phyloP scores from a whole-genome alignment of 1,139 yeast genomes.

The Chernovozyma sophiae-reginae region DNA sequence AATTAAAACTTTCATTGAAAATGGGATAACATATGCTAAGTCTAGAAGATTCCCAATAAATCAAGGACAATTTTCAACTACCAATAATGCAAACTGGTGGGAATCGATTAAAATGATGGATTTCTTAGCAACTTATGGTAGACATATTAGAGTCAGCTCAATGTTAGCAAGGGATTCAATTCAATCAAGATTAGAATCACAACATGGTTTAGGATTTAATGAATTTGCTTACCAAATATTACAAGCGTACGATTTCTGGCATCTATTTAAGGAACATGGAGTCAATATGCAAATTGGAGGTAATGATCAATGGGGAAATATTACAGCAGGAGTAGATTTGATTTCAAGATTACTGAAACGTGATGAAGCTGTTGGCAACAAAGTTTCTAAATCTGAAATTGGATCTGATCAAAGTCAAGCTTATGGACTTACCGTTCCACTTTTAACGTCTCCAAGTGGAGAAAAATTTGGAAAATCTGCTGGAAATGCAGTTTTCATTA shows the following conservation, averaged over 20 bases:
- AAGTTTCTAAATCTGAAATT: conserved; percentile 8
- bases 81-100: conserved; percentile 88
- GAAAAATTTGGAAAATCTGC: conserved; percentile 97
- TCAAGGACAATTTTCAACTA: conserved; percentile 39
- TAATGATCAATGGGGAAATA: conserved; percentile 97
- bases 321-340: conserved; percentile 91
- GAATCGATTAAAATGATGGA: conserved; percentile 65
- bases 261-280: conserved; percentile 54
- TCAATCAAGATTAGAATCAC: conserved; percentile 63
- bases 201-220: conserved; percentile 82
- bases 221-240: conserved; percentile 90
- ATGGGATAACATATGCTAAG: conserved; percentile 60
- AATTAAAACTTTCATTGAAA: conserved; percentile 52
- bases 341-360: conserved; percentile 56
- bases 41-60: conserved; percentile 46
- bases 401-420: conserved; percentile 22
- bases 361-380: conserved; percentile 11
- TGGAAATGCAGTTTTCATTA: conserved; percentile 92
- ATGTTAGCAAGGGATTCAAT: conserved; percentile 92
- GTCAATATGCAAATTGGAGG: conserved; percentile 91
- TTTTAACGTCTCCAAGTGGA: conserved; percentile 84
- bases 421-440: conserved; percentile 85
- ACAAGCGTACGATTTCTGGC: conserved; percentile 94
- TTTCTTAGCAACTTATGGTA: conserved; percentile 74
- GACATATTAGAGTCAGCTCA: conserved; percentile 73